These are phyloP conservation scores for Fragaria iinumae DNA, from an alignment of 306 rosid genomes.

Conservation along the genomic window DNA sequence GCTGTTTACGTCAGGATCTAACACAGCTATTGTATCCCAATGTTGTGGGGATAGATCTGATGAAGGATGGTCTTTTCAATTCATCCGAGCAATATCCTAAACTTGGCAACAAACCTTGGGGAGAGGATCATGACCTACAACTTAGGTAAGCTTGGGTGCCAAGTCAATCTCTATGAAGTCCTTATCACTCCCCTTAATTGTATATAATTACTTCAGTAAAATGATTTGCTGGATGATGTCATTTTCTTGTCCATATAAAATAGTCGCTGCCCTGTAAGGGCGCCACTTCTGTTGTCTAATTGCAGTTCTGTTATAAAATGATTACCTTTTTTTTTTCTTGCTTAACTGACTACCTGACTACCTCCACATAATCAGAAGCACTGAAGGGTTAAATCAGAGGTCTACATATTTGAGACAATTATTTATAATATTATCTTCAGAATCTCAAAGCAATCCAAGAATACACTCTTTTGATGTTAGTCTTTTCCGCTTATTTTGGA, in stretches of 20 bases:
- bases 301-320: neutral
- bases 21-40: slow-evolving; percentile 73
- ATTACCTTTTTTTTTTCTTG: neutral
- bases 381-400: neutral
- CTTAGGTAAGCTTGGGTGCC: slow-evolving; percentile 68
- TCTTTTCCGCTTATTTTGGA: neutral
- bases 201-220: neutral
- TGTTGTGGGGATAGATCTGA: slow-evolving; percentile 82
- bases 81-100: slow-evolving; percentile 56
- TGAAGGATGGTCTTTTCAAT: slow-evolving; percentile 55
- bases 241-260: neutral
- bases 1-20: slow-evolving; percentile 74
- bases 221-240: neutral
- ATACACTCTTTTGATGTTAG: neutral
- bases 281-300: neutral
- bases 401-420: neutral
- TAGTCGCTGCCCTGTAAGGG: neutral
- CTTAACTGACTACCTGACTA: neutral
- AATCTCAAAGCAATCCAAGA: neutral
- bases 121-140: slow-evolving; percentile 90
- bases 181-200: slow-evolving; percentile 14
- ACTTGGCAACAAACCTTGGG: slow-evolving; percentile 76
- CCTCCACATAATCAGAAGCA: neutral
- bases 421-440: neutral
- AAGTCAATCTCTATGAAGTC: slow-evolving; percentile 26